Conservation (phyloP, 1,284 basidiomycete species). For the Cutaneotrichosporon spelunceum region DNA sequence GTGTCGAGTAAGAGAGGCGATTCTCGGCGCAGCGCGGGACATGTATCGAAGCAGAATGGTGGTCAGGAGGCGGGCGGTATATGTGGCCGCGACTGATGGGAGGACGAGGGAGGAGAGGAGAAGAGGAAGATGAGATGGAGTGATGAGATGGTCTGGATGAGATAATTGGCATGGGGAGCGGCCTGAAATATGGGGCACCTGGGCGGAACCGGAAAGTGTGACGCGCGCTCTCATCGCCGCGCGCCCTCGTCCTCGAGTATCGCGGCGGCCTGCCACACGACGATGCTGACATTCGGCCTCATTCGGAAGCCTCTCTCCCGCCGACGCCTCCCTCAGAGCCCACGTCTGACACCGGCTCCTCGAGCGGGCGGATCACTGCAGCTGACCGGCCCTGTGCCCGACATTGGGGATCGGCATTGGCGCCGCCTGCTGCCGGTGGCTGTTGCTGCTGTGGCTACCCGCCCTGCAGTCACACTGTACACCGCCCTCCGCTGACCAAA, state of each 20-base stretch:
- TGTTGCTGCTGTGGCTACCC: too few relatives aligned
- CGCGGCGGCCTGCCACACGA: neutral
- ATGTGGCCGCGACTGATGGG: neutral
- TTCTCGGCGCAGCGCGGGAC: neutral
- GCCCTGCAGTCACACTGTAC: too few relatives aligned
- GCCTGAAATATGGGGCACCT: conserved; percentile 2
- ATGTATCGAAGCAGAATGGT: conserved; percentile 5
- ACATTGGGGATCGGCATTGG: too few relatives aligned
- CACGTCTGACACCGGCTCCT: too few relatives aligned
- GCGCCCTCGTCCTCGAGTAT: too few relatives aligned
- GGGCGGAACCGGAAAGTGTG: neutral
- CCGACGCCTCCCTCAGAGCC: too few relatives aligned
- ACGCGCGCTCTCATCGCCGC: neutral
- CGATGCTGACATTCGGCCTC: neutral
- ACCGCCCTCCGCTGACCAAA: too few relatives aligned
- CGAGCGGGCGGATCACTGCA: too few relatives aligned
- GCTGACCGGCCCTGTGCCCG: too few relatives aligned
- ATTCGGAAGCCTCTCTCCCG: too few relatives aligned
- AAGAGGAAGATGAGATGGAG: neutral
- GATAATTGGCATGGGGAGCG: neutral
- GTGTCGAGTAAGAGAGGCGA: conserved; percentile 7
- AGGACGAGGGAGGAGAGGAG: too few relatives aligned
- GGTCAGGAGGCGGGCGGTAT: neutral
- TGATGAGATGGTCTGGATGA: neutral
- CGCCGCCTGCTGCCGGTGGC: too few relatives aligned